A percentile compares a stretch with the other conserved stretches of the same genome.
Conservation (phyloP, 768 basidiomycete species). For the Russula ochroleuca region DNA sequence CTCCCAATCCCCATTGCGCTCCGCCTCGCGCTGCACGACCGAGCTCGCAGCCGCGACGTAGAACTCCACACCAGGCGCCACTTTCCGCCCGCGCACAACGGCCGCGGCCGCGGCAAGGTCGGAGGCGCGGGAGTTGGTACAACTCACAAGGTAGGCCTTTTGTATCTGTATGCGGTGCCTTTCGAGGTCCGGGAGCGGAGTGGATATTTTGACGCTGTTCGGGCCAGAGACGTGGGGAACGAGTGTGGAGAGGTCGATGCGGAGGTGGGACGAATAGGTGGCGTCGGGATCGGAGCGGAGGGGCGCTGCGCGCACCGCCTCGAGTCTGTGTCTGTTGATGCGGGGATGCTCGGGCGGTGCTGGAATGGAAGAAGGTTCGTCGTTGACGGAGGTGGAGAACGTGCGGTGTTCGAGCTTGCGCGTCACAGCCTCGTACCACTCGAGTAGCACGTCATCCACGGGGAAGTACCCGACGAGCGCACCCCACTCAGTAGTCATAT, state of each 20-base stretch:
- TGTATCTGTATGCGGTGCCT: conserved; percentile 73
- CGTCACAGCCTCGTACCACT: conserved; percentile 81
- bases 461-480: conserved; percentile 95
- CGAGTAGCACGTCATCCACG: conserved; percentile 71
- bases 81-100: conserved; percentile 75
- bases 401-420: conserved; percentile 71
- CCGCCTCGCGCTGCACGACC: conserved; percentile 85
- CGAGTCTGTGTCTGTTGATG: conserved; percentile 69
- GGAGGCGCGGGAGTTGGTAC: conserved; percentile 94
- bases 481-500: conserved; percentile 99
- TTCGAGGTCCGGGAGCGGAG: conserved; percentile 80
- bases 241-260: conserved; percentile 89
- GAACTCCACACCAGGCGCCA: conserved; percentile 90
- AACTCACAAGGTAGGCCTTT: conserved; percentile 97
- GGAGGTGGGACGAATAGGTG: conserved; percentile 79
- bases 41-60: conserved; percentile 96
- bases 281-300: conserved; percentile 71
- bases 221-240: conserved; percentile 96
- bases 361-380: conserved; percentile 50
- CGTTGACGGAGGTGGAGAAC: conserved; percentile 46
- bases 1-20: conserved; percentile 83
- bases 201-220: conserved; percentile 97
- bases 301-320: conserved; percentile 52
- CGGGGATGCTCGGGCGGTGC: conserved; percentile 79
- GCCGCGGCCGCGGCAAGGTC: conserved; percentile 90